A percentile compares a stretch with the other conserved stretches of the same genome.
Conservation (phyloP, 75 land plant genomes). For the Ceratopteris richardii region DNA sequence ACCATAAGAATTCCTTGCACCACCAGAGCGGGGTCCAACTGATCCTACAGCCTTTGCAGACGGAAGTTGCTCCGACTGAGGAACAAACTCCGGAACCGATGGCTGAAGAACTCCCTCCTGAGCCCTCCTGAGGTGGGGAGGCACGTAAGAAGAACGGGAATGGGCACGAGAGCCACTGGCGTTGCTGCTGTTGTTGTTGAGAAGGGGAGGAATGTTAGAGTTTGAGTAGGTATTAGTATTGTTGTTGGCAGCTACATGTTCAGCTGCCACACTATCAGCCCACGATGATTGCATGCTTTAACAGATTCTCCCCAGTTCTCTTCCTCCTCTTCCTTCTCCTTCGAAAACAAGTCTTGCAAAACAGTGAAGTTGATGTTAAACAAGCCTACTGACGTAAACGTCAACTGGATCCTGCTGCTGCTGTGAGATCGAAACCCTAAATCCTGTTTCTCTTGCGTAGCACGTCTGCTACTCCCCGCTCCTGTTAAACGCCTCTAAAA, state of each 20-base stretch:
- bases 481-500: no score
- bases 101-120: slow-evolving; percentile 5
- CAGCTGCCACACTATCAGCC: slow-evolving; percentile 20
- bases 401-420: no score
- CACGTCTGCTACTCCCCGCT: no score
- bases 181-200: slow-evolving; percentile 10
- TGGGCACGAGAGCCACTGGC: neutral
- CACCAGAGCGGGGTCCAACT: no score
- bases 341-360: no score
- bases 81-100: no score
- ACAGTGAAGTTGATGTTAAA: no score
- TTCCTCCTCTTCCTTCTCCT: neutral
- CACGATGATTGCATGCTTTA: slow-evolving; percentile 33
- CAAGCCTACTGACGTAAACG: no score
- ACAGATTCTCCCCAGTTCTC: neutral
- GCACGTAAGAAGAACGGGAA: slow-evolving; percentile 20
- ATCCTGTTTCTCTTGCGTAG: no score
- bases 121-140: slow-evolving; percentile 30
- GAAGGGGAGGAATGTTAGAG: neutral
- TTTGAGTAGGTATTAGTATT: neutral
- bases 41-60: no score
- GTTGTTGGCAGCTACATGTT: slow-evolving; percentile 15
- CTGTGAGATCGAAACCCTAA: no score
- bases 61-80: no score
- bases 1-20: neutral